Conservation (phyloP, 768 basidiomycete genomes). For the Mycena metata region DNA sequence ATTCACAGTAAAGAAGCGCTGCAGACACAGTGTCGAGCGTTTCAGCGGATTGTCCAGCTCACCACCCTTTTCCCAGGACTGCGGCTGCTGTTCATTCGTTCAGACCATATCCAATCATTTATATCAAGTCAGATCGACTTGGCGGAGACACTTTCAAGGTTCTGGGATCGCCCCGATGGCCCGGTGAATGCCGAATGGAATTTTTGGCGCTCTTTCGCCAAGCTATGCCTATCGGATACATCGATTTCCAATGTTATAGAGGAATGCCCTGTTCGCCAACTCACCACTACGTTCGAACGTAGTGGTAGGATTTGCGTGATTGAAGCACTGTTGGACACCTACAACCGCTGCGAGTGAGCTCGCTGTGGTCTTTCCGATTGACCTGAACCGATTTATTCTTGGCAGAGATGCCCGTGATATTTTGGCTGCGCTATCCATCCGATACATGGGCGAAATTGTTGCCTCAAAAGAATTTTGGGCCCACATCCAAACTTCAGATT, state of each 20-base stretch:
- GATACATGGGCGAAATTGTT: slow-evolving; percentile 11
- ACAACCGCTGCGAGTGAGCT: not conserved
- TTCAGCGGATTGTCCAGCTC: slow-evolving; percentile 12
- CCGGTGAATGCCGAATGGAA: slow-evolving; percentile 7
- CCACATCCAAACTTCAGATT: not conserved
- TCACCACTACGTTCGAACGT: slow-evolving; percentile 3
- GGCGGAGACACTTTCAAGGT: not conserved
- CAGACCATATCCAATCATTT: not conserved
- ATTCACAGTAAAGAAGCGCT: slow-evolving; percentile 6
- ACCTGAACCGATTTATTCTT: not conserved
- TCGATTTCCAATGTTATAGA: not conserved
- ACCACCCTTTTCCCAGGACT: slow-evolving; percentile 11
- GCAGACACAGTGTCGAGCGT: slow-evolving; percentile 7
- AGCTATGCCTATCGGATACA: slow-evolving; percentile 10
- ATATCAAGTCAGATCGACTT: not conserved
- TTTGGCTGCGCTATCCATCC: slow-evolving; percentile 1
- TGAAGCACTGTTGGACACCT: slow-evolving; percentile 3
- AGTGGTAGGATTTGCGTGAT: slow-evolving; percentile 7
- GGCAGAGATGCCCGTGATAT: slow-evolving; percentile 5
- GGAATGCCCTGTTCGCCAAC: not conserved
- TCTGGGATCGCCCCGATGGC: not conserved
- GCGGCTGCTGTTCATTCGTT: slow-evolving; percentile 9
- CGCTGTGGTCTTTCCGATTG: not conserved
- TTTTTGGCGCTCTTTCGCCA: slow-evolving; percentile 12
- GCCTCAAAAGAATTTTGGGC: slow-evolving; percentile 2